Percentiles rank a stretch among this genome's conserved stretches.
phyloP scores from a whole-genome alignment of 352 stramenopile genomes.

The Thalassiosira ordinaria region DNA sequence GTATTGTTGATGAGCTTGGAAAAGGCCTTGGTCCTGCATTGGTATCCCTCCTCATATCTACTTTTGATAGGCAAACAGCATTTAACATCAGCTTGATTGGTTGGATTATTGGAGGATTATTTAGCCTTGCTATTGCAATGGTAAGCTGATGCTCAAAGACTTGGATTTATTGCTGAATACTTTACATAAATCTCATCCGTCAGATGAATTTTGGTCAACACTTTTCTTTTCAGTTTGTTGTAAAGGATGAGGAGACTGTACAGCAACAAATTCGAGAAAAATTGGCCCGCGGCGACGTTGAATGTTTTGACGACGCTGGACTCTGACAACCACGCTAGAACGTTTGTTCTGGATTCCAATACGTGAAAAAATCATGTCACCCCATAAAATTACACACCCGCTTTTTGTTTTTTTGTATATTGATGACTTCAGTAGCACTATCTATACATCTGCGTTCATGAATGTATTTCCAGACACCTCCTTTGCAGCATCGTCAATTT shows the following conservation, averaged over 20 bases:
- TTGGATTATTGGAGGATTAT: conserved; percentile 43
- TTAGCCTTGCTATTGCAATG: conserved; percentile 29
- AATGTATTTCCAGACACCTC: too few species aligned
- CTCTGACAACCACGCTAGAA: too few species aligned
- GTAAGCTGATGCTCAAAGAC: too few species aligned
- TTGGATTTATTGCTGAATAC: too few species aligned
- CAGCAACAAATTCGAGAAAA: conserved; percentile 37
- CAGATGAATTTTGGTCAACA: background rate
- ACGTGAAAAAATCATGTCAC: too few species aligned
- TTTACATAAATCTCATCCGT: background rate
- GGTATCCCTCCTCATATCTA: conserved; percentile 47
- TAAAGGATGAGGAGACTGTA: conserved; percentile 39
- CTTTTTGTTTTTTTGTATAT: too few species aligned
- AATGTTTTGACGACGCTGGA: too few species aligned
- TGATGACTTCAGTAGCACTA: too few species aligned
- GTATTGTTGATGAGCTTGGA: conserved; percentile 55
- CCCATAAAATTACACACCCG: too few species aligned
- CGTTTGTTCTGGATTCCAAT: too few species aligned
- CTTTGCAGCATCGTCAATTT: conserved; percentile 4
- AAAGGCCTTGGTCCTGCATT: conserved; percentile 54
- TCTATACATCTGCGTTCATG: too few species aligned
- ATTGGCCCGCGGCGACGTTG: background rate
- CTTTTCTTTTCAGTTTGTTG: conserved; percentile 19
- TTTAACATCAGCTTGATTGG: conserved; percentile 57
- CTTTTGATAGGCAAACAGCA: conserved; percentile 47